phyloP scores from a whole-genome alignment of 257 asterid species.

The Misopates orontium region DNA sequence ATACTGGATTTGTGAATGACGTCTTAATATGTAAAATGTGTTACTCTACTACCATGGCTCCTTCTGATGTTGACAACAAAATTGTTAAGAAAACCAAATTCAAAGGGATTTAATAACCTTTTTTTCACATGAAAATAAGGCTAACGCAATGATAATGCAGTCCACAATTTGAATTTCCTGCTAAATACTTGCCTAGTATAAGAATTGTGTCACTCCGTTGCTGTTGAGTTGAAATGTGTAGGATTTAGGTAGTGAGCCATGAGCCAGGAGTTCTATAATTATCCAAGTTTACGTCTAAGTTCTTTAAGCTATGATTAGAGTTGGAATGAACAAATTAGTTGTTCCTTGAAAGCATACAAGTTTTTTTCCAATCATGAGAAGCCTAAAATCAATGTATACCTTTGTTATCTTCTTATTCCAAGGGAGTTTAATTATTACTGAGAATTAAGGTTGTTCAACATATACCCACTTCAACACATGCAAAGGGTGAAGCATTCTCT shows the following conservation, averaged over 20 bases:
- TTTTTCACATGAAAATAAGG: constrained; percentile 7
- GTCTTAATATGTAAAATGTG: neutral
- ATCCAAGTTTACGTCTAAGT: neutral
- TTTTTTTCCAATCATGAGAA: constrained; percentile 1
- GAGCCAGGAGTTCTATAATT: neutral
- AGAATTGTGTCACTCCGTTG: neutral
- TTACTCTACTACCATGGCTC: constrained; percentile 2
- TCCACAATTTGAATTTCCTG: neutral
- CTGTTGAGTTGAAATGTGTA: neutral
- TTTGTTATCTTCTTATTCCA: neutral
- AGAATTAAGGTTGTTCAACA: neutral
- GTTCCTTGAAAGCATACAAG: constrained; percentile 1
- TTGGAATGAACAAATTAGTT: neutral
- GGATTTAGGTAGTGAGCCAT: neutral
- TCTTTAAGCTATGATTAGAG: neutral
- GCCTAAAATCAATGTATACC: neutral
- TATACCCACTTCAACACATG: neutral
- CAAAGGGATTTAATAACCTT: neutral
- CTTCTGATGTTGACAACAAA: constrained; percentile 8
- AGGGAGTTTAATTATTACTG: neutral
- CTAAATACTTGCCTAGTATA: neutral
- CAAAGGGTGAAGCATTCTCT: neutral
- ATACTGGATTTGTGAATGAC: neutral
- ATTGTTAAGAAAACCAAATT: neutral
- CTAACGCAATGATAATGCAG: neutral